phyloP scores from a whole-genome alignment of 192 early-diverging fungal genomes.

The Podila clonocystis region DNA sequence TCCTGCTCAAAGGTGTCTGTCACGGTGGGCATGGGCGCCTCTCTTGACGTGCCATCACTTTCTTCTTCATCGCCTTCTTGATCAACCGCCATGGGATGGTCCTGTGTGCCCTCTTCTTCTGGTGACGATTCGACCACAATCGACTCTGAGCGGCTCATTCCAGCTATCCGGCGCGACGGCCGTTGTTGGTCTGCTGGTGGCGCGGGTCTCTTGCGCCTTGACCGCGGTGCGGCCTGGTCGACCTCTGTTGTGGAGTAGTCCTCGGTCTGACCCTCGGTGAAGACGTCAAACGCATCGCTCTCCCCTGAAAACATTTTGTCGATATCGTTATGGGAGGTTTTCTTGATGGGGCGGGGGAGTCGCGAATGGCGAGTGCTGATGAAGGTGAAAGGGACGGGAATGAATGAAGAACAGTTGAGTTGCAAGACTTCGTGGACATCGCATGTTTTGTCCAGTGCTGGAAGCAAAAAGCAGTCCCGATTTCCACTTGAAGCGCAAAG shows the following conservation, averaged over 20 bases:
- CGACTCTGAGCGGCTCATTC: no score
- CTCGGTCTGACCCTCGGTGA: constrained; percentile 7
- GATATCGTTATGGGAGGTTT: neutral
- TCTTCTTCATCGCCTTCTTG: no score
- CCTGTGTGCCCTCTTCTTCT: no score
- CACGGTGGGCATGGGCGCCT: constrained; percentile 4
- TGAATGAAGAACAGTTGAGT: no score
- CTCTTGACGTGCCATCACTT: neutral
- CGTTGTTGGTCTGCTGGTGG: neutral
- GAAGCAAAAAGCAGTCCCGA: no score
- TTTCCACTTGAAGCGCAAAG: no score
- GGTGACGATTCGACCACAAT: no score
- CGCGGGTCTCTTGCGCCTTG: neutral
- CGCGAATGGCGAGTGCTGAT: neutral
- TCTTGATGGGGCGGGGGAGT: neutral
- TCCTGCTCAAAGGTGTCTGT: constrained; percentile 33
- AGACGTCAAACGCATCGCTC: constrained; percentile 15
- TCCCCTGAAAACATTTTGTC: constrained; percentile 11
- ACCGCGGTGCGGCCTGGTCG: neutral
- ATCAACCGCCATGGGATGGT: no score
- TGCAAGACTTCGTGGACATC: no score
- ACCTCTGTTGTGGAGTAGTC: constrained; percentile 5
- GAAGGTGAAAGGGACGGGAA: no score
- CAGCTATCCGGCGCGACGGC: no score
- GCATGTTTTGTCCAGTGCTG: no score